These are phyloP conservation scores for Myxozyma kluyveri DNA, from an alignment of 805 yeast species.

Conservation along the genomic window DNA sequence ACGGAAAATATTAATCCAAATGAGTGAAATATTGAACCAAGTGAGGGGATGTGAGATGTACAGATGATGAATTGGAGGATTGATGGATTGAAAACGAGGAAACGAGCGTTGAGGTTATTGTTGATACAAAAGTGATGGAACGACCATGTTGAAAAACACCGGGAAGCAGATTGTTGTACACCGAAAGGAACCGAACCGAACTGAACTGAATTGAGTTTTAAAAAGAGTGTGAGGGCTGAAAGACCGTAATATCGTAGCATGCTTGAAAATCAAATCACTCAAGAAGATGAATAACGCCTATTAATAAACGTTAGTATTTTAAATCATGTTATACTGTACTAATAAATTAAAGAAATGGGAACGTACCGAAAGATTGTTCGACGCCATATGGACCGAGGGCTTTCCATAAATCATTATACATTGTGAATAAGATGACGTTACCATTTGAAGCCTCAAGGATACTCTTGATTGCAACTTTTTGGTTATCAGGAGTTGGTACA, in stretches of 20 bases:
- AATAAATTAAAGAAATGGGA: background rate
- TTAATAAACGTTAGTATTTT: background rate
- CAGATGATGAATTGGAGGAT: too few relatives aligned
- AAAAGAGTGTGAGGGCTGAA: too few relatives aligned
- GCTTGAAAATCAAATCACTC: slow-evolving; percentile 11
- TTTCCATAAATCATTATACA: slow-evolving; percentile 87
- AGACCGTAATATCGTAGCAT: background rate
- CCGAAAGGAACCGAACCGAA: too few relatives aligned
- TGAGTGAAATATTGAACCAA: too few relatives aligned
- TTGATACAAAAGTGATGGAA: too few relatives aligned
- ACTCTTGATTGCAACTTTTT: slow-evolving; percentile 54
- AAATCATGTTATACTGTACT: background rate
- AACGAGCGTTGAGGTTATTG: too few relatives aligned
- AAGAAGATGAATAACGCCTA: slow-evolving; percentile 34
- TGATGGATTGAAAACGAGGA: too few relatives aligned
- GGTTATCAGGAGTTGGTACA: slow-evolving; percentile 74
- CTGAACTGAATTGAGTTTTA: too few relatives aligned
- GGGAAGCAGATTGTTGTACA: too few relatives aligned
- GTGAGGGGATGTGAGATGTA: too few relatives aligned
- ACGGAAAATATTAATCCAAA: too few relatives aligned
- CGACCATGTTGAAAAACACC: too few relatives aligned
- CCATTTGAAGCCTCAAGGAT: slow-evolving; percentile 56
- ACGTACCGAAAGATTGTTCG: slow-evolving; percentile 77
- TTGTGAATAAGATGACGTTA: slow-evolving; percentile 68
- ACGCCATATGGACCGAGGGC: slow-evolving; percentile 76